Evolutionary conservation across 1,284 basidiomycete genomes (phyloP), one percentile per base, ranked within the genome.

Genomic region (Sporisorium reilianum): DNA sequence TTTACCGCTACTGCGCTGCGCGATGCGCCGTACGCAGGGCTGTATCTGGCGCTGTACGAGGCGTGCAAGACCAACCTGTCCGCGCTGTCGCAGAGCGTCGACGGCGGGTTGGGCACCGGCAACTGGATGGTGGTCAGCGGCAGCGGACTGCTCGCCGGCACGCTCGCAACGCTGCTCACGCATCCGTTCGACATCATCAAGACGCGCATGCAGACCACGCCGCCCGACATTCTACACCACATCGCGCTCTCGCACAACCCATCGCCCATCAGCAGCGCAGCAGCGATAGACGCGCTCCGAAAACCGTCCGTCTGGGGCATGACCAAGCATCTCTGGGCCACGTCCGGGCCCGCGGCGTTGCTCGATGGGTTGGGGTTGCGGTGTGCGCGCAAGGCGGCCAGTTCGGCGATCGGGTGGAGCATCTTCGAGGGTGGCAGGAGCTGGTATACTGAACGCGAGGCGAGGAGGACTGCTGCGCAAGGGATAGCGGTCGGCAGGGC

Each of bases 1-100:
- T 93, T 97, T 80, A 85, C 93, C 32, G 94, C 95, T 0, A 95
- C 95, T 1, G 93, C 94, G 0, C 87, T 96, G 23, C 89, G 96
- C 38, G 96, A 99, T 83, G 96, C 96, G 2, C 97, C 96, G 0
- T 96, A 97, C 80, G 95, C 96, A 0, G 96, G 96, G 0, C 85
- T 99, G 9, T 99, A 97, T 78, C 88, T 98, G 20, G 90, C 95
- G 0, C 90, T 92, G 55, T 99, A 99, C 84, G 96, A 84, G 57
- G 75, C 68, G 25, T 53, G 64, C 45, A 84, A 84, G 59, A 63
- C 63, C 8, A 50, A 64, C 28, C 73, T 84, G 7, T 55, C 70
- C n/a, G 26, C 55, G 1, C 38, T 63, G 8, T 65, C 64, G 11
- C 40, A 46, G 25, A 23, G 53, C 18, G 16, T 64, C 16, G 30